Percentiles rank a stretch among this genome's conserved stretches.
These are phyloP conservation scores for Neocallimastix lanati DNA, from an alignment of 192 early-diverging fungal species.

Conservation along the genomic window DNA sequence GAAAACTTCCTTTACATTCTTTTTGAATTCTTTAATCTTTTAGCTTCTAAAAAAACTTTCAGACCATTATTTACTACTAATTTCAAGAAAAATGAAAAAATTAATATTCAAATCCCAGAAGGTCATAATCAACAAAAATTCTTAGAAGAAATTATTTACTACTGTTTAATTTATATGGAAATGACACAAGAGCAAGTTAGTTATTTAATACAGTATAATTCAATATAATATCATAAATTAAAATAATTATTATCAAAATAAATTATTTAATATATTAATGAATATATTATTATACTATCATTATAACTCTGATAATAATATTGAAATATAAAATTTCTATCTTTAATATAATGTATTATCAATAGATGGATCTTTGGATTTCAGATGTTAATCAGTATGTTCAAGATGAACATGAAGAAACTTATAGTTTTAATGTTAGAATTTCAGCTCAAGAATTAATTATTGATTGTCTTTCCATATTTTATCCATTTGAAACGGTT, in stretches of 20 bases:
- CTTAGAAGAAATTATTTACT: not conserved
- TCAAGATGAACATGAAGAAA: slow-evolving; percentile 80
- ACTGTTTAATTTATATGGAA: not conserved
- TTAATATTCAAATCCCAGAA: slow-evolving; percentile 5
- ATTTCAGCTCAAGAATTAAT: slow-evolving; percentile 64
- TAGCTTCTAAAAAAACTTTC: slow-evolving; percentile 29
- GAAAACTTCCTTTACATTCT: slow-evolving; percentile 42
- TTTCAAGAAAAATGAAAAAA: slow-evolving; percentile 11
- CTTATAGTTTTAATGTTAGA: slow-evolving; percentile 67
- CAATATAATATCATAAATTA: no score
- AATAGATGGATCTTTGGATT: slow-evolving; percentile 56
- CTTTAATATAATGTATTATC: no score
- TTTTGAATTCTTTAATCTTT: slow-evolving; percentile 48
- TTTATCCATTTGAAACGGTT: slow-evolving; percentile 20
- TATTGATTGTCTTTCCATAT: slow-evolving; percentile 8
- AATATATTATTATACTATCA: no score
- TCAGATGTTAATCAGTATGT: slow-evolving; percentile 74
- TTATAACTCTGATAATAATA: no score
- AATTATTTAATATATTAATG: no score
- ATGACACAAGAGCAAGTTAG: not conserved
- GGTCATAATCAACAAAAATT: slow-evolving; percentile 13
- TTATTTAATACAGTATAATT: no score
- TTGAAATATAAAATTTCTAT: no score
- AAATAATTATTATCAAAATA: no score
- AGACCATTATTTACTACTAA: slow-evolving; percentile 23